Percentiles rank a stretch among this genome's conserved stretches.
These are phyloP conservation scores for Geotrichum candidum DNA, from an alignment of 1,139 yeast genomes.

Conservation along the genomic window DNA sequence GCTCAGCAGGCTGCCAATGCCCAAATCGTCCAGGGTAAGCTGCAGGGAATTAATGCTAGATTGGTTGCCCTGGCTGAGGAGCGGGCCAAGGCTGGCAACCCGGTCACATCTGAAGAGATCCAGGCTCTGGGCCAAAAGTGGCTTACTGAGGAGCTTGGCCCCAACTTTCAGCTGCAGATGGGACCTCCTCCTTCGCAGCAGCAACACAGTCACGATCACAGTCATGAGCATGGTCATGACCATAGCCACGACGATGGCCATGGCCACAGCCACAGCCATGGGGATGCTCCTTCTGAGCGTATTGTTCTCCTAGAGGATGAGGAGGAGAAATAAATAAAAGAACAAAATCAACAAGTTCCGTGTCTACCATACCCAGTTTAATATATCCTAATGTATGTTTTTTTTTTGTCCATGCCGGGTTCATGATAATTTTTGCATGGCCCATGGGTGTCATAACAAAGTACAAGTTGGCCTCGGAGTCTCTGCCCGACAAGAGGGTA, in stretches of 20 bases:
- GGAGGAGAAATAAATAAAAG: not conserved
- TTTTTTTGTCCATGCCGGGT: not conserved
- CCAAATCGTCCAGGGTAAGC: slow-evolving; percentile 15
- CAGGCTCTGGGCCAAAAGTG: slow-evolving; percentile 11
- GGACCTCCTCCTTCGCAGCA: slow-evolving; percentile 9
- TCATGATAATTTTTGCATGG: too few species aligned
- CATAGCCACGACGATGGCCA: slow-evolving; percentile 2
- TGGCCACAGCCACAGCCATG: slow-evolving; percentile 14
- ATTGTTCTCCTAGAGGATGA: slow-evolving; percentile 7
- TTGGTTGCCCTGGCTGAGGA: slow-evolving; percentile 9
- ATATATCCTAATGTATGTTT: not conserved
- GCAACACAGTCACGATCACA: slow-evolving; percentile 7
- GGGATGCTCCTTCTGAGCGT: not conserved
- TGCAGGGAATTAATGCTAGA: slow-evolving; percentile 14
- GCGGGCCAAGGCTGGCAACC: slow-evolving; percentile 17
- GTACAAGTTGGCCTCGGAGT: too few species aligned
- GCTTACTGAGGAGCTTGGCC: slow-evolving; percentile 15
- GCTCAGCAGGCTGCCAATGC: slow-evolving; percentile 8
- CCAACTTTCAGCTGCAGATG: slow-evolving; percentile 9
- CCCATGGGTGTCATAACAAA: too few species aligned
- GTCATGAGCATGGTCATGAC: slow-evolving; percentile 5
- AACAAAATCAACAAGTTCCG: not conserved
- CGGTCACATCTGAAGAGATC: slow-evolving; percentile 12
- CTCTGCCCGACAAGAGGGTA: too few species aligned
- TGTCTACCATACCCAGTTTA: not conserved